Evolutionary conservation across 805 yeast genomes (phyloP), one percentile per base, ranked within the genome.

Genomic region (Metschnikowia noctiluminum): DNA sequence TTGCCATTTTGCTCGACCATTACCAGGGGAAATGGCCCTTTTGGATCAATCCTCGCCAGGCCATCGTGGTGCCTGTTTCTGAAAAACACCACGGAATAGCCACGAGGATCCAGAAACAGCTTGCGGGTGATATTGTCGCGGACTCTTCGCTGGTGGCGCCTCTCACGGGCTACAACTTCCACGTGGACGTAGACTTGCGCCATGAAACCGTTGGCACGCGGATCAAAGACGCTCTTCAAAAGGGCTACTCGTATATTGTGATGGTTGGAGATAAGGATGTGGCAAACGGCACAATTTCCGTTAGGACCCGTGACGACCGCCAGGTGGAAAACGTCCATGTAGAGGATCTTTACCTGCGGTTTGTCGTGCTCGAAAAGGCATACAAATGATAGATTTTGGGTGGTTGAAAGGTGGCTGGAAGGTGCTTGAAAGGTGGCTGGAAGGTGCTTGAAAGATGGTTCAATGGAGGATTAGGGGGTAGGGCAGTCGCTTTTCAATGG

Each of bases 1-100:
- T 94, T 69, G 97, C 98, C 1, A 79, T 94, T 50, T 71, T 94
- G 51, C 82, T 94, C 45, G 98, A 94, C 63, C 95, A 91, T 55
- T 89, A 83, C 64, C 80, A 81, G 48, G 99, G 98, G 0, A 84
- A 85, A 57, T 94, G 98, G 98, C 99, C 99, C 9, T 90, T 94
- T 63, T 94, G 99, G 99, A 62, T 94, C 39, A 89, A 85, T 54
- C 97, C 98, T 7, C 77, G 95, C 53, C 99, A 94, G 64, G 94
- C 92, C 0, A 75, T 87, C 36, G 75, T 94, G 2, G 75, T 94
- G 6, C 97, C 99, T 1, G 82, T 90, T 5, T 82, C 84, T 49
- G 81, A 81, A 0, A 69, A 76, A 9, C 91, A 87, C 59, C 62
- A 66, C 8, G 77, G 69, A 9, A 77, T 77, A 45, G 87, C 95